Conservation (phyloP, 306 rosid genomes). For the Rosa lucieae region DNA sequence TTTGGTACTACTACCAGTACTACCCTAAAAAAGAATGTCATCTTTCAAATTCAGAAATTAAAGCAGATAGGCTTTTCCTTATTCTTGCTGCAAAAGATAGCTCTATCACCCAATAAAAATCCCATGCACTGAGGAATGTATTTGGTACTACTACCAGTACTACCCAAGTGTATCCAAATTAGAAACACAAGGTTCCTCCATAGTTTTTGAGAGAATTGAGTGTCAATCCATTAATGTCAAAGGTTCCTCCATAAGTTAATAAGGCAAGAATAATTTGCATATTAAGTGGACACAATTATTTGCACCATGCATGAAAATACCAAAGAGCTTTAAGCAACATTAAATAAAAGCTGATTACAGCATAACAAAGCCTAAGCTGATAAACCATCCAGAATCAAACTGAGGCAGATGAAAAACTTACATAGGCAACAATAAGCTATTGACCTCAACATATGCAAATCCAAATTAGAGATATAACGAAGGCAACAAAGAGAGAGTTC, state of each 20-base stretch:
- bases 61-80: neutral
- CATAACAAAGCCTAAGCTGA: neutral
- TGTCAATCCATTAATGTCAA: too few species aligned
- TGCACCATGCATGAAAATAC: neutral
- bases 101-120: neutral
- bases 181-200: neutral
- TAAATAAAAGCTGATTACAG: neutral
- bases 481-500: slow-evolving; percentile 75
- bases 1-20: neutral
- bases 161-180: neutral
- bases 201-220: neutral
- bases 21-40: neutral
- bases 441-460: slow-evolving; percentile 54
- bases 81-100: neutral
- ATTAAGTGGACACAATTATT: neutral
- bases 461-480: slow-evolving; percentile 66
- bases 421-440: slow-evolving; percentile 73
- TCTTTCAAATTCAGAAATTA: neutral
- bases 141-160: neutral
- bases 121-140: neutral
- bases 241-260: neutral
- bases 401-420: slow-evolving; percentile 42
- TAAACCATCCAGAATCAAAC: slow-evolving; percentile 15
- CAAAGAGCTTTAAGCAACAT: neutral
- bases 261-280: neutral